Percentiles rank a stretch among this genome's conserved stretches.
phyloP scores from a whole-genome alignment of 2,329 filamentous ascomycete genomes.

The Trichoderma sp. region DNA sequence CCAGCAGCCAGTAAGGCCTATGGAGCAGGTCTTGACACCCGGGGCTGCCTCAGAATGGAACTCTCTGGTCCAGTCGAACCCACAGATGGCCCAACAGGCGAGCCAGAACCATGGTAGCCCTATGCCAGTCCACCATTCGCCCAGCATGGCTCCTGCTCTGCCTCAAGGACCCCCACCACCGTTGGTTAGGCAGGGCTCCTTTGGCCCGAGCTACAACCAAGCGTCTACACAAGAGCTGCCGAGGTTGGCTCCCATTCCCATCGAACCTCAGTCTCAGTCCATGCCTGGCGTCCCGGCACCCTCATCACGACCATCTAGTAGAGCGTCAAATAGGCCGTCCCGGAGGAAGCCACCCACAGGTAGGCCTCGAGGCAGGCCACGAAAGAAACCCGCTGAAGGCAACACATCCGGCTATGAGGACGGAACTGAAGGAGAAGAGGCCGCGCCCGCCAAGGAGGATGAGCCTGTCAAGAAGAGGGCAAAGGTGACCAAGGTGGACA shows the following conservation, averaged over 20 bases:
- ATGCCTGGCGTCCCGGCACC: slow-evolving; percentile 26
- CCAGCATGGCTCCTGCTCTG: slow-evolving; percentile 38
- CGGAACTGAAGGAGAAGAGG: slow-evolving; percentile 59
- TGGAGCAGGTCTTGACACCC: slow-evolving; percentile 44
- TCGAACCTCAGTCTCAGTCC: slow-evolving; percentile 27
- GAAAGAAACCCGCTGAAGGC: slow-evolving; percentile 56
- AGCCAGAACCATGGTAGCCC: neutral
- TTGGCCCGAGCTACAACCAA: slow-evolving; percentile 27
- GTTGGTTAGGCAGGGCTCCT: slow-evolving; percentile 30
- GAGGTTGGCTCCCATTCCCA: slow-evolving; percentile 37
- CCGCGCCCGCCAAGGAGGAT: slow-evolving; percentile 45
- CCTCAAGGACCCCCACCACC: slow-evolving; percentile 32
- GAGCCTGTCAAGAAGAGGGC: slow-evolving; percentile 65
- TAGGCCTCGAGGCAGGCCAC: slow-evolving; percentile 54
- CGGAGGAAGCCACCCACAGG: slow-evolving; percentile 49
- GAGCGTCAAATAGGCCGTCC: slow-evolving; percentile 49
- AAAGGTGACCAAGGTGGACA: slow-evolving; percentile 70
- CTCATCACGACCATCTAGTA: slow-evolving; percentile 58
- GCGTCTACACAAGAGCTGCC: slow-evolving; percentile 32
- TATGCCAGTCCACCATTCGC: slow-evolving; percentile 26
- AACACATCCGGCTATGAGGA: slow-evolving; percentile 75
- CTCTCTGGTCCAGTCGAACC: slow-evolving; percentile 71
- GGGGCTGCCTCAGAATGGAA: slow-evolving; percentile 75
- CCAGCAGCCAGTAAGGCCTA: slow-evolving; percentile 25
- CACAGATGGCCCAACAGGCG: slow-evolving; percentile 43